Conservation (phyloP, 2,329 filamentous ascomycete species). For the Raffaelea arxii region DNA sequence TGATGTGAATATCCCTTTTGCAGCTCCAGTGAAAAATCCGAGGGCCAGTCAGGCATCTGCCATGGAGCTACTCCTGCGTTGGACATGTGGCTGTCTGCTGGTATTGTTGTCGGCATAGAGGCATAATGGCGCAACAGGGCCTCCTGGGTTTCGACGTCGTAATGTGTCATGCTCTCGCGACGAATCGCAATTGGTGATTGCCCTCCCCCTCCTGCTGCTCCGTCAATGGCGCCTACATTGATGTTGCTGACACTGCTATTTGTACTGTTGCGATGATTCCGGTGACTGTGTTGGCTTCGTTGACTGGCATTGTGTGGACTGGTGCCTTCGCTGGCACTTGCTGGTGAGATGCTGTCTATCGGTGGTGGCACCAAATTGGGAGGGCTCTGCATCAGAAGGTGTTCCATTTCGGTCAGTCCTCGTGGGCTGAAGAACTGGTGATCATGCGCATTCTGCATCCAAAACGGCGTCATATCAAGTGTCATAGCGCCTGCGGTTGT, state of each 20-base stretch:
- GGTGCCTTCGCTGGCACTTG: not conserved
- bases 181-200: not conserved
- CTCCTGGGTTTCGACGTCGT: not conserved
- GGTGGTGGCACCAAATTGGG: not conserved
- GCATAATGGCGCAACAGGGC: not conserved
- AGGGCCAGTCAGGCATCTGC: slow-evolving; percentile 5
- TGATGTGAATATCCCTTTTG: slow-evolving; percentile 14
- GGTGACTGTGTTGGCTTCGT: not conserved
- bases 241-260: not conserved
- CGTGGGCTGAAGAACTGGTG: slow-evolving; percentile 1
- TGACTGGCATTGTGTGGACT: not conserved
- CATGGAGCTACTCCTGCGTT: not conserved
- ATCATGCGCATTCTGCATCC: not conserved
- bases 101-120: no score
- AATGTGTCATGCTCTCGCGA: not conserved
- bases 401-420: slow-evolving; percentile 1
- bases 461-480: slow-evolving; percentile 1
- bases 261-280: not conserved
- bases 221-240: not conserved
- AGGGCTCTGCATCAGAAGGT: slow-evolving; percentile 4
- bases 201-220: no score
- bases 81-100: not conserved
- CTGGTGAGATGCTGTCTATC: not conserved
- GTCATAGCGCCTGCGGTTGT: not conserved
- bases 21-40: slow-evolving; percentile 13